These are phyloP conservation scores for Penicillium sp. DNA, from an alignment of 2,329 filamentous ascomycete genomes.

Conservation along the genomic window DNA sequence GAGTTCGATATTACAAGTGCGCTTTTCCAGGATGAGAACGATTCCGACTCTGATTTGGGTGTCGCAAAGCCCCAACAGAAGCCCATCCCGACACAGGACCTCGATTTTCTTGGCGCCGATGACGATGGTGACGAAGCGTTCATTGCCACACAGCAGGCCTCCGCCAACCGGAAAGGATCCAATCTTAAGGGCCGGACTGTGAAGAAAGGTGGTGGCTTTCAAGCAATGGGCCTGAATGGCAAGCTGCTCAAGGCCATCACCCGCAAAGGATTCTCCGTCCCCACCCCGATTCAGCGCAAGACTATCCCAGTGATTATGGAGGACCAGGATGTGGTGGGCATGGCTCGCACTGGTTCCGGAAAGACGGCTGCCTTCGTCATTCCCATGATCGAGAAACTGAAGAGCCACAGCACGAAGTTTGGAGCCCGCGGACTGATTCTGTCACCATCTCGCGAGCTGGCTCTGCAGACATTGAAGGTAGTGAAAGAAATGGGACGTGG, in stretches of 20 bases:
- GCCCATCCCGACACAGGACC: constrained; percentile 31
- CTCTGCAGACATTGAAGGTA: constrained; percentile 91
- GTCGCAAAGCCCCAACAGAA: constrained; percentile 17
- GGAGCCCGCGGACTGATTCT: constrained; percentile 84
- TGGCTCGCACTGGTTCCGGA: constrained; percentile 97
- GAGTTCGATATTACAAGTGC: constrained; percentile 87
- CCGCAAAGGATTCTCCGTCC: constrained; percentile 91
- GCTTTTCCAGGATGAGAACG: constrained; percentile 63
- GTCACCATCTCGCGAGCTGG: constrained; percentile 90
- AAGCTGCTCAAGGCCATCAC: constrained; percentile 87
- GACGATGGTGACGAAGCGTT: constrained; percentile 75
- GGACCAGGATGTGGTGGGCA: constrained; percentile 93
- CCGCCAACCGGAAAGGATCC: constrained; percentile 79
- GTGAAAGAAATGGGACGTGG: constrained; percentile 91
- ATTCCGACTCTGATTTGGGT: constrained; percentile 43
- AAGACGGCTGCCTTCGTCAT: constrained; percentile 99
- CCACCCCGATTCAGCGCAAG: constrained; percentile 96
- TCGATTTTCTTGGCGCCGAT: constrained; percentile 63
- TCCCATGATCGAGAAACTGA: constrained; percentile 93
- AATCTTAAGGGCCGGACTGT: constrained; percentile 81
- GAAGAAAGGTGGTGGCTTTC: constrained; percentile 96
- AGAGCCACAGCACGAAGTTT: constrained; percentile 80
- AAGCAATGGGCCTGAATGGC: constrained; percentile 85
- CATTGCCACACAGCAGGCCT: constrained; percentile 83
- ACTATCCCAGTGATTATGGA: constrained; percentile 90